Percentiles rank a stretch among this genome's conserved stretches.
These are phyloP conservation scores for Calocera viscosa DNA, from an alignment of 768 basidiomycete species.

Conservation along the genomic window DNA sequence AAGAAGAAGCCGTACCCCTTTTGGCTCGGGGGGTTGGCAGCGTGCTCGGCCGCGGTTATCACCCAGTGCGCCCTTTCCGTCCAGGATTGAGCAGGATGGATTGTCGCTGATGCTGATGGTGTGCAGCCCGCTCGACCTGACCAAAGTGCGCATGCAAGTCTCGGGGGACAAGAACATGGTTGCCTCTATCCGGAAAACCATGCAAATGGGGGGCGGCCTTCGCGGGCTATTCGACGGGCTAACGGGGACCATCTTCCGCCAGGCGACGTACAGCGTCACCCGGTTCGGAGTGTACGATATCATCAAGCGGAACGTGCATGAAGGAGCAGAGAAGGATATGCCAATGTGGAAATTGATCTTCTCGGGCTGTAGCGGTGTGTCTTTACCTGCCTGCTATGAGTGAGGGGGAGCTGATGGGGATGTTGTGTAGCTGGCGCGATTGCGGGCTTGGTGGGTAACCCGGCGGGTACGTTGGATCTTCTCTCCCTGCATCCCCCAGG, in stretches of 20 bases:
- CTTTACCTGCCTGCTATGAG: constrained; percentile 23
- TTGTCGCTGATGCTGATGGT: too few relatives aligned
- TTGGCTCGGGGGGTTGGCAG: constrained; percentile 75
- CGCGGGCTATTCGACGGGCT: constrained; percentile 78
- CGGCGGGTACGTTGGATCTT: constrained; percentile 52
- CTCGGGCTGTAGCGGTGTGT: constrained; percentile 78
- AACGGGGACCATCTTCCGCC: constrained; percentile 75
- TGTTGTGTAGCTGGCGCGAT: constrained; percentile 55
- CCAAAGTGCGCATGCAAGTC: constrained; percentile 83
- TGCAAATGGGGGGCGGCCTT: constrained; percentile 56
- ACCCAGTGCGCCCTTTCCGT: constrained; percentile 50
- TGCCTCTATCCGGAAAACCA: constrained; percentile 66
- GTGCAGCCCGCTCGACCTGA: constrained; percentile 68
- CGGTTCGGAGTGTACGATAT: constrained; percentile 92
- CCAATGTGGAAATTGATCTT: constrained; percentile 69
- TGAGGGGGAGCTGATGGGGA: neutral
- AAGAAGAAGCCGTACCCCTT: constrained; percentile 71
- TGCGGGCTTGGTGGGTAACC: constrained; percentile 80
- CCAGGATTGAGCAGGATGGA: too few relatives aligned
- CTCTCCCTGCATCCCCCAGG: constrained; percentile 3
- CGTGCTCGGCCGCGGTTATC: constrained; percentile 77
- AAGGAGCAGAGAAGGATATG: constrained; percentile 36
- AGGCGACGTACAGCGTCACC: constrained; percentile 86
- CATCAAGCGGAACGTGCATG: constrained; percentile 71
- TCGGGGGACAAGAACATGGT: constrained; percentile 89